Evolutionary conservation across 1,284 basidiomycete species (phyloP).

Genomic region (Fomitopsis betulina): DNA sequence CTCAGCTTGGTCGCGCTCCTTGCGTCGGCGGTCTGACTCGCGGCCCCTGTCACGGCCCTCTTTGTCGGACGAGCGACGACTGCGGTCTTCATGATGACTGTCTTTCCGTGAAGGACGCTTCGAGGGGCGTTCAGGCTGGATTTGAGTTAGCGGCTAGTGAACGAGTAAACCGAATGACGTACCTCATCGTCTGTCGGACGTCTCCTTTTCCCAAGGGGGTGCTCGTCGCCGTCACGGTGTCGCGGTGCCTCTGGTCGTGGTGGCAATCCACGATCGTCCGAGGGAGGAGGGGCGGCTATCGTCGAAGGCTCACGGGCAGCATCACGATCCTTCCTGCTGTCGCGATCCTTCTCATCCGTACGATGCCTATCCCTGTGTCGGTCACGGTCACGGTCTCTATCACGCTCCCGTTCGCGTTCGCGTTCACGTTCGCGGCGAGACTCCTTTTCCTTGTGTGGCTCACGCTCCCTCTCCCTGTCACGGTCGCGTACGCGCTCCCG

Average conservation of each 20-base stretch:
- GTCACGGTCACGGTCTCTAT: conserved; percentile 30
- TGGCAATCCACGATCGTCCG: conserved; percentile 51
- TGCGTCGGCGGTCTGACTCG: conserved; percentile 64
- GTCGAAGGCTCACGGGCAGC: conserved; percentile 16
- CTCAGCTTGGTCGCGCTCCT: conserved; percentile 53
- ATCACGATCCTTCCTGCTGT: conserved; percentile 32
- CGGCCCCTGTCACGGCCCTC: conserved; percentile 59
- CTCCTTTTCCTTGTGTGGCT: conserved; percentile 35
- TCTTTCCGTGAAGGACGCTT: conserved; percentile 76
- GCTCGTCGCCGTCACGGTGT: conserved; percentile 52
- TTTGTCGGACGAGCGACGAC: conserved; percentile 63
- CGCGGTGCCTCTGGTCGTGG: conserved; percentile 54
- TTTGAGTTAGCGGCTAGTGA: conserved; percentile 10
- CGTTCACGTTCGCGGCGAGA: conserved; percentile 34
- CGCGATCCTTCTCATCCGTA: conserved; percentile 16
- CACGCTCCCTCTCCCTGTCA: conserved; percentile 27
- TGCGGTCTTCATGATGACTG: conserved; percentile 65
- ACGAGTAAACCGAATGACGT: conserved; percentile 26
- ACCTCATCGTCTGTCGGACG: conserved; percentile 67
- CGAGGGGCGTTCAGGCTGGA: conserved; percentile 60
- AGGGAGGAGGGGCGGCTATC: conserved; percentile 10
- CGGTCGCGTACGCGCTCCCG: conserved; percentile 32
- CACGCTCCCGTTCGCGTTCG: conserved; percentile 45
- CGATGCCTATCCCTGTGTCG: conserved; percentile 24
- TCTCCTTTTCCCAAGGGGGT: conserved; percentile 65